A percentile compares a stretch with the other conserved stretches of the same genome.
Conservation (phyloP, 352 stramenopile species). For the Pythium brachiatum region DNA sequence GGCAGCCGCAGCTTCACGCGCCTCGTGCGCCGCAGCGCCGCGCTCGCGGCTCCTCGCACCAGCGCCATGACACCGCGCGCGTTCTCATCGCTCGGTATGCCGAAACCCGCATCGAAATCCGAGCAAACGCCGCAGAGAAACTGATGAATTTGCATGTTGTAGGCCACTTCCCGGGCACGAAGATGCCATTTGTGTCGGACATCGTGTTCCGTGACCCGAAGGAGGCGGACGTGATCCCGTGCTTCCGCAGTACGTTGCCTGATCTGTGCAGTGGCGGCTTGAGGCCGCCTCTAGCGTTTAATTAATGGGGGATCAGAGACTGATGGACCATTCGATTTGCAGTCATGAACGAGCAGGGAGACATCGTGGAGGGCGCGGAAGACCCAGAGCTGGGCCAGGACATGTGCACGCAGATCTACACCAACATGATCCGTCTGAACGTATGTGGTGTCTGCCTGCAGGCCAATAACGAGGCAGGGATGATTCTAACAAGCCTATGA, state of each 20-base stretch:
- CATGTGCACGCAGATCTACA: constrained; percentile 87
- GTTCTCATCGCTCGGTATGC: constrained; percentile 39
- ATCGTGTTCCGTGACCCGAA: constrained; percentile 88
- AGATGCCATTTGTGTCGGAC: constrained; percentile 87
- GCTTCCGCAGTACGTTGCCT: constrained; percentile 85
- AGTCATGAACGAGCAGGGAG: constrained; percentile 87
- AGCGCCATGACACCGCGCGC: neutral
- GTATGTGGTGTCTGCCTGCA: constrained; percentile 31
- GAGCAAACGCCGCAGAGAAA: neutral
- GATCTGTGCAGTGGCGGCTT: neutral
- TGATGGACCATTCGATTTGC: neutral
- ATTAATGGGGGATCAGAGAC: constrained; percentile 13
- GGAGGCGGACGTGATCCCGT: constrained; percentile 81
- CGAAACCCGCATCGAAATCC: neutral
- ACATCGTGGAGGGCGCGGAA: constrained; percentile 63
- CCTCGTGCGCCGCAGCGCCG: constrained; percentile 18
- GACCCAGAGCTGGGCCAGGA: constrained; percentile 81
- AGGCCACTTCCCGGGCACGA: constrained; percentile 75
- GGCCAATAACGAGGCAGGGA: too few species aligned
- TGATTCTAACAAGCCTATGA: too few species aligned
- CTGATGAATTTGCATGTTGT: neutral
- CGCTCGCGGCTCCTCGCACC: constrained; percentile 1
- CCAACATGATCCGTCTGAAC: constrained; percentile 80
- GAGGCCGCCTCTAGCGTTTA: neutral
- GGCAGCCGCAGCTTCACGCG: constrained; percentile 15